Evolutionary conservation across 768 basidiomycete species (phyloP), one percentile per base, ranked within the genome.

Genomic region (Leccinum subtestaceum): DNA sequence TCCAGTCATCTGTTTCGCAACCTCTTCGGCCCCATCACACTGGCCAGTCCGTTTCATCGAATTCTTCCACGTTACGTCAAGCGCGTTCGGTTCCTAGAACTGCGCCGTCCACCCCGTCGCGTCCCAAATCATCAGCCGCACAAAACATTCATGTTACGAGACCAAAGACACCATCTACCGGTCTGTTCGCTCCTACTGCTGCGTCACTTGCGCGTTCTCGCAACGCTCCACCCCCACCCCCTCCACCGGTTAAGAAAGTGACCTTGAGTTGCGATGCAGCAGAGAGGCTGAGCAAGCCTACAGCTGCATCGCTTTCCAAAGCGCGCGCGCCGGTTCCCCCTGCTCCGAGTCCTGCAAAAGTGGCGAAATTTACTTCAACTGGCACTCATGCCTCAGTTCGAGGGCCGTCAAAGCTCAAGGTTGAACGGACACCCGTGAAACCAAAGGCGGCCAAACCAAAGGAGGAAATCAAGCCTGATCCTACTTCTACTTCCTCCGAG

Each of bases 181-280:
- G 88, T 12, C 71, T 92, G 21, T 91, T 87, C 66, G 90, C 91
- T 7, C 91, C 91, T 1, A 93, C 91, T 1, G 91, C 90, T 0
- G 88, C 91, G 3, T 91, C 90, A 9, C 81, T 93, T 8, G 91
- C 91, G 0, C 81, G 79, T 52, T 79, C 86, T 34, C 85, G 88
- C 52, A 83, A 81, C 65, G 78, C 81, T 0, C 76, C 75, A 8
- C 77, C 77, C 2, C 74, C 72, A 1, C 73, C 77, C 7, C 79
- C 84, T 1, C 76, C 78, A 0, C 80, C 86, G 1, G 71, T 74
- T 19, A 84, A 81, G 75, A 87, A 86, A 71, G 67, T 74, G n/a
- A 78, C 81, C 1, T 63, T 84, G 48, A 81, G 81, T 57, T 78
- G 78, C 59, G 81, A 75, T 51, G 78, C 79, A 0, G 77, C 86